Evolutionary conservation across 495 filamentous ascomycete species (phyloP), one percentile per base, ranked within the genome.

Genomic region (Aspergillus mulundensis): DNA sequence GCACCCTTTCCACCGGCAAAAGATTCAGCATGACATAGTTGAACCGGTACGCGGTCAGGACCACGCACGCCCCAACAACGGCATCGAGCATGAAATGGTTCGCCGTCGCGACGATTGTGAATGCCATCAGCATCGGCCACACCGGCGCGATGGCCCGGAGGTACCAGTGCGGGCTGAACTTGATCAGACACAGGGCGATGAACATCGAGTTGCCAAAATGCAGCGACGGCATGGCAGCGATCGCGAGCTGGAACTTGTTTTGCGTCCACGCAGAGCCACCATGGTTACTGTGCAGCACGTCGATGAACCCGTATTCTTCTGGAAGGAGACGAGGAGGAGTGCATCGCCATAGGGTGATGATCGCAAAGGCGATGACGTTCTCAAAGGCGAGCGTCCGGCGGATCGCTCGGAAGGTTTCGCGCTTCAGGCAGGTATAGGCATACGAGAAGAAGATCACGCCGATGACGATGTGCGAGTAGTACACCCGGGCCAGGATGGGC

Each of bases 21-120:
- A 60, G 53, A 18, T 5, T 20, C 42, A 60, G 14, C 58, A 60
- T 56, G 49, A 50, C 18, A 1, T 46, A 20, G 58, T 87, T 87
- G 40, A 71, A 73, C 5, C 61, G 19, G 46, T 76, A 81, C 16
- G 79, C 77, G 19, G 78, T 44, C 52, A 68, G 68, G 24, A 79
- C 78, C 30, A 80, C 72, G 36, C 74, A 54, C 4, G 74, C 75
- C 4, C 79, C 80, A 42, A 79, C 68, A 21, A 79, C 62, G 0
- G 80, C 81, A 67, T 86, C 83, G 43, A 87, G 69, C 56, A 80
- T 77, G 59, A 83, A 86, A 64, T 86, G 85, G 58, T 87, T 86
- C 12, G 85, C 84, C 8, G 83, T 87, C 38, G 82, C 81, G 16
- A 87, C 70, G 54, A 87, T 85, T 3, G 83, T 81, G 48, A 77